phyloP scores from a whole-genome alignment of 495 filamentous ascomycete species.

The Acidiella bohemica region DNA sequence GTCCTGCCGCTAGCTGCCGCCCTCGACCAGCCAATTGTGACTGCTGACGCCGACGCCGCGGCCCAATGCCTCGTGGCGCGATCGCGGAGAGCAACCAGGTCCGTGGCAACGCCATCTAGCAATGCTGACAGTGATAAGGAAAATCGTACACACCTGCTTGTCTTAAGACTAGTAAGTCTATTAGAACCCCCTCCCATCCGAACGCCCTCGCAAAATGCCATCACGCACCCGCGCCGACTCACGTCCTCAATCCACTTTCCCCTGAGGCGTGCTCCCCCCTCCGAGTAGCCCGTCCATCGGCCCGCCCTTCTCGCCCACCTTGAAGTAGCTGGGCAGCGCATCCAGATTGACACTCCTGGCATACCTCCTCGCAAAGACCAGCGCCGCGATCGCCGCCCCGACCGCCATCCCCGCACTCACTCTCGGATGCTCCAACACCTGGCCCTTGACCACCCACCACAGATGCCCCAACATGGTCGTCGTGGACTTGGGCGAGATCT shows the following conservation, averaged over 20 bases:
- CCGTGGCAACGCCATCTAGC: no score
- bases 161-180: no score
- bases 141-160: no score
- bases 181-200: no score
- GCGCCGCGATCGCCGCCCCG: conserved; percentile 36
- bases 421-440: conserved; percentile 71
- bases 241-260: conserved; percentile 59
- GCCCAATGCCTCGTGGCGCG: no score
- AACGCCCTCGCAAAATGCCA: no score
- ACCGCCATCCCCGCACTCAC: conserved; percentile 50
- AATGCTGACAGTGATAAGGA: no score
- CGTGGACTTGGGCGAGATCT: conserved; percentile 76
- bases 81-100: no score
- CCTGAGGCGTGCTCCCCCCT: conserved; percentile 37
- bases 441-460: conserved; percentile 42
- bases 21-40: no score
- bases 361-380: conserved; percentile 6
- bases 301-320: conserved; percentile 57
- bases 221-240: no score
- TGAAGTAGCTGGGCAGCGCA: conserved; percentile 29
- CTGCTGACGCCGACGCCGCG: no score
- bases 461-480: conserved; percentile 33
- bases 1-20: no score
- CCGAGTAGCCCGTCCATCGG: conserved; percentile 58
- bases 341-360: conserved; percentile 14